Conservation (phyloP, 2,329 filamentous ascomycete genomes). For the Monilinia fructigena region DNA sequence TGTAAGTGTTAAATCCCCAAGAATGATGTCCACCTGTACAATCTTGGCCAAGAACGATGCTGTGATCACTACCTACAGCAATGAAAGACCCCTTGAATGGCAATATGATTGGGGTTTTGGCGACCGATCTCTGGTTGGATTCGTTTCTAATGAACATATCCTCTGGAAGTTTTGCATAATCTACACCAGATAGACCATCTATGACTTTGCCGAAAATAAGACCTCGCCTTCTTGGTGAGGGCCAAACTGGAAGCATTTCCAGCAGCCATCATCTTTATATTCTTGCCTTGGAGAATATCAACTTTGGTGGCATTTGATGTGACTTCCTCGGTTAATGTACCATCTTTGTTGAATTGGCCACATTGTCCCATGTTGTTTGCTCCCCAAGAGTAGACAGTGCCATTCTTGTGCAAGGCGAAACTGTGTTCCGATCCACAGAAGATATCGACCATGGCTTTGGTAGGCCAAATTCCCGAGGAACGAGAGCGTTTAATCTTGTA, state of each 20-base stretch:
- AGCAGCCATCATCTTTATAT: constrained; percentile 51
- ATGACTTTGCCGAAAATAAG: constrained; percentile 63
- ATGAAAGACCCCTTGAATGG: constrained; percentile 57
- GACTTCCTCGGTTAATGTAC: constrained; percentile 66
- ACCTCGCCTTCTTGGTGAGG: constrained; percentile 56
- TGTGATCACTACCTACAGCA: constrained; percentile 68
- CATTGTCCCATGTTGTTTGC: constrained; percentile 85
- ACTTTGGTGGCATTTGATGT: constrained; percentile 70
- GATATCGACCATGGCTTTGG: constrained; percentile 26
- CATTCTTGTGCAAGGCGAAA: constrained; percentile 69
- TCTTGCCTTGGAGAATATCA: constrained; percentile 54
- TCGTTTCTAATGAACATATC: constrained; percentile 60
- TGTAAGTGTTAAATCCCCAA: constrained; percentile 79
- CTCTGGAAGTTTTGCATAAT: constrained; percentile 53
- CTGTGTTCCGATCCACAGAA: constrained; percentile 72
- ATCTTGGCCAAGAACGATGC: constrained; percentile 64
- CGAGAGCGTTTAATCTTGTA: constrained; percentile 30
- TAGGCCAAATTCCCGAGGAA: constrained; percentile 26
- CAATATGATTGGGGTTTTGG: constrained; percentile 57
- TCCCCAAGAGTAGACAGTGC: constrained; percentile 76
- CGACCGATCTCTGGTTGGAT: constrained; percentile 62
- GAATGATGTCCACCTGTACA: constrained; percentile 64
- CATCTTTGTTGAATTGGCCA: constrained; percentile 54
- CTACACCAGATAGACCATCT: constrained; percentile 53
- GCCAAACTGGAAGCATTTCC: constrained; percentile 58